Evolutionary conservation across 345 rosid species (phyloP), one percentile per base, ranked within the genome.

Genomic region (Gossypium ekmanianum): DNA sequence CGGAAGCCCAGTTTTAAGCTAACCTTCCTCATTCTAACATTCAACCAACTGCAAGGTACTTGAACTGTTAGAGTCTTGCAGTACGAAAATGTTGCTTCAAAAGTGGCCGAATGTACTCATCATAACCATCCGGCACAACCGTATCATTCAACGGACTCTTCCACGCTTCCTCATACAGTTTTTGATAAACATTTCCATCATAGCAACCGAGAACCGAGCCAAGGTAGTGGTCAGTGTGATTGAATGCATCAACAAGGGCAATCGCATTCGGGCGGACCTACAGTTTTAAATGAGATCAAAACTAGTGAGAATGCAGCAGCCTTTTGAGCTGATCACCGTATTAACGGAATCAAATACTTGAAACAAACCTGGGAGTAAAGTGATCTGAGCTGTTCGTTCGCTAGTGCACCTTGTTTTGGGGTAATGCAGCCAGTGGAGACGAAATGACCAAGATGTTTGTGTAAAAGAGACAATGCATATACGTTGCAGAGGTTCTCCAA

Each of bases 231-330:
- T 96, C 98, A 0, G 99, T 93, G 90, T 93, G 92, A 55, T 90
- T 90, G 79, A 93, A 96, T 9, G 98, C 90, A 67, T 96, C 99
- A 11, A 93, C 97, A 16, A 96, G 94, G 2, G 91, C 89, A 48
- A 96, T 81, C 11, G 98, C 99, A 75, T 96, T 93, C 18, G 97
- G 98, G 48, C 99, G 99, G 72, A 89, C 85, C 99, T 93, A 72
- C 26, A 7, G 66, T 29, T 65, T 43, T 24, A 16, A 63, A 71
- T 20, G 27, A 62, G 34, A 81, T 69, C 51, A 50, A 34, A 50
- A 47, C 17, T 43, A 71, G 54, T 70, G 54, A 56, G 78, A 54
- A 16, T 4, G 39, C 3, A 55, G 11, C 44, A 13, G 22, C 8
- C 24, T 54, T 13, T 26, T 14, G 51, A 43, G 39, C 55, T 24